These are phyloP conservation scores for Colletotrichum chrysophilum DNA, from an alignment of 2,329 filamentous ascomycete genomes.

Conservation along the genomic window DNA sequence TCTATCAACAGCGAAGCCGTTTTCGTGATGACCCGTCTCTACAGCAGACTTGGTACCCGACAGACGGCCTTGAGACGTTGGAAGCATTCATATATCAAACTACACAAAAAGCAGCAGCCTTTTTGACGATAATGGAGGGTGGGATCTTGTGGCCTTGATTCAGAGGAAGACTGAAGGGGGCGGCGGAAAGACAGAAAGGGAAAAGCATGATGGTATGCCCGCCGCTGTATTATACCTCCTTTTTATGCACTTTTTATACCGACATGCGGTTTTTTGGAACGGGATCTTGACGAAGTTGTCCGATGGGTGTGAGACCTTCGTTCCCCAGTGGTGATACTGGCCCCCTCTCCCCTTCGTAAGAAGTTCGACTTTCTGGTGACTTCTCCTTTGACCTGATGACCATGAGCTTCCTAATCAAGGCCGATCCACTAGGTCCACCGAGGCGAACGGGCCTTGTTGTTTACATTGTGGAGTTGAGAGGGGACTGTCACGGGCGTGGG, in stretches of 20 bases:
- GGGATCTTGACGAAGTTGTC: not conserved
- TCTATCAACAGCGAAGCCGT: not conserved
- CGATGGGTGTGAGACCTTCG: not conserved
- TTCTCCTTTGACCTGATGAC: not conserved
- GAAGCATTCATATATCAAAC: not conserved
- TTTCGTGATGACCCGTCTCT: not conserved
- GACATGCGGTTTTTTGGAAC: not conserved
- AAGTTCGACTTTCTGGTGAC: accelerated
- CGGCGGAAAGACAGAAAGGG: not conserved
- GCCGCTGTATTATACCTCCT: slow-evolving; percentile 22
- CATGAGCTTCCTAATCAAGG: not conserved
- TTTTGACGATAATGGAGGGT: slow-evolving; percentile 22
- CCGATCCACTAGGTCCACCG: not conserved
- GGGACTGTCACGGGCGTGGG: not conserved
- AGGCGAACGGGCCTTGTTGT: not conserved
- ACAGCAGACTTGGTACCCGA: not conserved
- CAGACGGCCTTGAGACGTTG: not conserved
- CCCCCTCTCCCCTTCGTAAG: not conserved
- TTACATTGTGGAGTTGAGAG: not conserved
- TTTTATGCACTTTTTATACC: not conserved
- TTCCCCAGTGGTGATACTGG: not conserved
- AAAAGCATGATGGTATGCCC: slow-evolving; percentile 12
- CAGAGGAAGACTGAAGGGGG: not conserved
- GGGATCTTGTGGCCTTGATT: not conserved
- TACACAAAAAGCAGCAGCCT: not conserved